A percentile compares a stretch with the other conserved stretches of the same genome.
Conservation (phyloP, 225 moss, liverwort and hornwort genomes). For the Pleurozium schreberi region DNA sequence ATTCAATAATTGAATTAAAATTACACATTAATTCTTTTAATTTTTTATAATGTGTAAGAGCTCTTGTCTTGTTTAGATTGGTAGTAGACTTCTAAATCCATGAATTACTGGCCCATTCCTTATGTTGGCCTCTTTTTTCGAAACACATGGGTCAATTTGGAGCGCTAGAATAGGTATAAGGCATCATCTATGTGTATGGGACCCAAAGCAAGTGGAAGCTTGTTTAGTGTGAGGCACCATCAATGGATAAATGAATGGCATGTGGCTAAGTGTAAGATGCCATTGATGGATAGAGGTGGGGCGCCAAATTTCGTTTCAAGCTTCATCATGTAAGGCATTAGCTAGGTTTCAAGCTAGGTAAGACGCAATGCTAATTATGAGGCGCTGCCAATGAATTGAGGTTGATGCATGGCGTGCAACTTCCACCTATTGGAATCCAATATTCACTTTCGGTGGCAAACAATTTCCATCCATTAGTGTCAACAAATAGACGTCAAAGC, state of each 20-base stretch:
- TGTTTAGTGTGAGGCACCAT: background rate
- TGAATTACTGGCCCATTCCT: background rate
- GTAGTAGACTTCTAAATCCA: too few relatives aligned
- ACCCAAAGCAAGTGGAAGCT: too few relatives aligned
- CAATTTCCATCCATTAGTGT: fast-evolving
- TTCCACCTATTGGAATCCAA: background rate
- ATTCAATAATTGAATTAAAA: background rate
- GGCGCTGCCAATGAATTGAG: fast-evolving
- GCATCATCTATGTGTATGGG: background rate
- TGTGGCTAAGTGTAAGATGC: too few relatives aligned
- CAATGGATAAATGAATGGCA: background rate
- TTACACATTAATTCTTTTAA: background rate
- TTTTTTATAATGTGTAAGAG: background rate
- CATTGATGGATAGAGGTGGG: too few relatives aligned
- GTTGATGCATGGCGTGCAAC: fast-evolving
- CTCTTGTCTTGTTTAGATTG: background rate
- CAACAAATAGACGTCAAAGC: background rate
- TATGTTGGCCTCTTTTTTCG: fast-evolving
- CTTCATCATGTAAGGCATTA: background rate
- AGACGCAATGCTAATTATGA: background rate
- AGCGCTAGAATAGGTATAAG: background rate
- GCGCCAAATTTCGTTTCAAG: too few relatives aligned
- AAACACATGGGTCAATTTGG: background rate
- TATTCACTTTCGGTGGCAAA: background rate
- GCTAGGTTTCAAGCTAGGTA: background rate